Evolutionary conservation across 768 basidiomycete species (phyloP), one percentile per base, ranked within the genome.

Genomic region (Mycena chlorophos): DNA sequence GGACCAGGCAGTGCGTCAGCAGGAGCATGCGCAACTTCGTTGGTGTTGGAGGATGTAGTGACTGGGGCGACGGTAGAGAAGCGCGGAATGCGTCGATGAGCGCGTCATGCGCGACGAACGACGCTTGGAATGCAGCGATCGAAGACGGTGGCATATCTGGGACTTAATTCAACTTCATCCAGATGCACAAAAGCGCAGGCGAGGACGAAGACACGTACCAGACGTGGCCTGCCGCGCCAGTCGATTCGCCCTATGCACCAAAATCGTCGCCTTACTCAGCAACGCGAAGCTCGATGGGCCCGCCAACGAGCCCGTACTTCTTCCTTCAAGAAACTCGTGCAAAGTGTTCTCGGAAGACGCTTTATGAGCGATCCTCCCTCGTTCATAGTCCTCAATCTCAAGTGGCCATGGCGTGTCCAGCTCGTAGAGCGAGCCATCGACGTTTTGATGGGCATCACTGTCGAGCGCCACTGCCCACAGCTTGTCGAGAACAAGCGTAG

Each of bases 401-500:
- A 73, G 58, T 1, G 74, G 74, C 70, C 73, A 72, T 3, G 73
- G 74, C 1, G 72, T 72, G 60, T 72, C 69, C 17, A 73, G 51
- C 52, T 22, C 52, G 55, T 12, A 38, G 16, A 17, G 56, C 42
- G 42, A 28, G 55, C 3, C 31, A 43, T 26, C 61, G 37, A 6
- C 69, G 67, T 0, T 69, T 68, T 0, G 74, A 66, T 47, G 46
- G 8, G 46, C 23, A 6, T 13, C 22, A 6, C 72, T 65, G 20
- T 74, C 73, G 14, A 78, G 69, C 3, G 70, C 75, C 4, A 78
- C 73, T 2, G 79, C 72, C 77, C 77, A 81, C 8, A 58, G 52
- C 54, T 69, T 71, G 51, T 75, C 73, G 19, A 74, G 49, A 23
- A 58, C 57, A 12, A 70, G 61, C 3, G 71, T 69, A 1, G 66